Evolutionary conservation across 1,284 basidiomycete species (phyloP).

Genomic region (Thecaphora thlaspeos): DNA sequence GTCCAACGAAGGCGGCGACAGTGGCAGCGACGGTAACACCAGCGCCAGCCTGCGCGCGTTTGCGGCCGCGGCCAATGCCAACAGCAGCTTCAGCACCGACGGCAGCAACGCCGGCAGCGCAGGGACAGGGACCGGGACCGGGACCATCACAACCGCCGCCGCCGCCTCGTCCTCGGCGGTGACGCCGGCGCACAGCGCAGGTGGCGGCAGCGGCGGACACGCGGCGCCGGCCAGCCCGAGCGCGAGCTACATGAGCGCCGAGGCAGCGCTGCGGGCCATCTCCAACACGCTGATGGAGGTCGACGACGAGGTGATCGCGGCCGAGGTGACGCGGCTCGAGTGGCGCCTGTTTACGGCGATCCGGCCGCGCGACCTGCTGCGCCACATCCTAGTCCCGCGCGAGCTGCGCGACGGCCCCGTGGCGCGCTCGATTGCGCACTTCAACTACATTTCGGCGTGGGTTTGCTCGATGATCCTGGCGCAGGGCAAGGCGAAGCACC

Average conservation of each 20-base stretch:
- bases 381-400: conserved; percentile 45
- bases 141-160: too few relatives aligned
- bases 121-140: too few relatives aligned
- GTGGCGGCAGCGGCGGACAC: too few relatives aligned
- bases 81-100: conserved; percentile 2
- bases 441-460: conserved; percentile 53
- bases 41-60: not conserved
- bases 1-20: conserved; percentile 12
- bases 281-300: conserved; percentile 45
- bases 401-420: conserved; percentile 41
- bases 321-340: conserved; percentile 45
- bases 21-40: conserved; percentile 4
- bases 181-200: too few relatives aligned
- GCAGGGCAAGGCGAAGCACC: conserved; percentile 44
- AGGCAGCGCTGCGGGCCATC: conserved; percentile 27
- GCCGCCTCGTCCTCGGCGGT: too few relatives aligned
- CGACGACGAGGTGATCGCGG: conserved; percentile 41
- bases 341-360: conserved; percentile 47
- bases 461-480: conserved; percentile 51
- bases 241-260: not conserved
- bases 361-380: conserved; percentile 44
- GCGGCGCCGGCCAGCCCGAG: too few relatives aligned
- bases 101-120: too few relatives aligned
- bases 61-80: conserved; percentile 1
- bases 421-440: conserved; percentile 46